Evolutionary conservation across 768 basidiomycete genomes (phyloP).

Genomic region (Lenzites betulinus): DNA sequence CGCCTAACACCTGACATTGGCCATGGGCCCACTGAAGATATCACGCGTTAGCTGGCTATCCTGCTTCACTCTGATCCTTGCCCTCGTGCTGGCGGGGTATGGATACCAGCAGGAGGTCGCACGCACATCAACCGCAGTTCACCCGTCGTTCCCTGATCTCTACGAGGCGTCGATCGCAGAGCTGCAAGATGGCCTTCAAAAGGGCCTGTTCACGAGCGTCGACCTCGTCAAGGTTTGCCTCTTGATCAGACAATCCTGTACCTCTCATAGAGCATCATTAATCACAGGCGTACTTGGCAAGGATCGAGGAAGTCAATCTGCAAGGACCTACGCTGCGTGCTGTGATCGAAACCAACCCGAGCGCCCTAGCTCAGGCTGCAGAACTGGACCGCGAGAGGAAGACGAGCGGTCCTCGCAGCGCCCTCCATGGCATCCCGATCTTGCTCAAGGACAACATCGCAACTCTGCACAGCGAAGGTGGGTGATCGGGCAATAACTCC

Average conservation of each 20-base stretch:
- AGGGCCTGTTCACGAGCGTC: conserved; percentile 55
- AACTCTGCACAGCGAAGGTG: conserved; percentile 33
- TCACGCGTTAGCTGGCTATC: conserved; percentile 5
- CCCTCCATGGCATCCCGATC: conserved; percentile 39
- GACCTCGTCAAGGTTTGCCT: conserved; percentile 58
- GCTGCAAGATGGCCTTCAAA: conserved; percentile 49
- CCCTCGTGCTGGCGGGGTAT: conserved; percentile 3
- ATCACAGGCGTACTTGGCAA: conserved; percentile 58
- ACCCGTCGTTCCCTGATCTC: conserved; percentile 46
- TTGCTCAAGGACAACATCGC: conserved; percentile 41
- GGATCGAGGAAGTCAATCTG: conserved; percentile 67
- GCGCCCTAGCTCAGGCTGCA: conserved; percentile 54
- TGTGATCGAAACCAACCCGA: conserved; percentile 57
- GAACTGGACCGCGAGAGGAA: conserved; percentile 30
- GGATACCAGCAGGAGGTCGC: conserved; percentile 1
- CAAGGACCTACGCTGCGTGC: conserved; percentile 58
- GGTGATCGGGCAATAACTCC: neutral
- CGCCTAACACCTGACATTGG: neutral
- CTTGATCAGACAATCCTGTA: neutral
- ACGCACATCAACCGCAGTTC: neutral
- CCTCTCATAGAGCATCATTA: neutral
- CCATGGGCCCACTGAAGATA: neutral
- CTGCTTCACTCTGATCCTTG: neutral
- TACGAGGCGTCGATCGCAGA: conserved; percentile 62
- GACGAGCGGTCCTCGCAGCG: conserved; percentile 28